Evolutionary conservation across 169 alveolate species (phyloP).

Genomic region (Theileria orientalis): DNA sequence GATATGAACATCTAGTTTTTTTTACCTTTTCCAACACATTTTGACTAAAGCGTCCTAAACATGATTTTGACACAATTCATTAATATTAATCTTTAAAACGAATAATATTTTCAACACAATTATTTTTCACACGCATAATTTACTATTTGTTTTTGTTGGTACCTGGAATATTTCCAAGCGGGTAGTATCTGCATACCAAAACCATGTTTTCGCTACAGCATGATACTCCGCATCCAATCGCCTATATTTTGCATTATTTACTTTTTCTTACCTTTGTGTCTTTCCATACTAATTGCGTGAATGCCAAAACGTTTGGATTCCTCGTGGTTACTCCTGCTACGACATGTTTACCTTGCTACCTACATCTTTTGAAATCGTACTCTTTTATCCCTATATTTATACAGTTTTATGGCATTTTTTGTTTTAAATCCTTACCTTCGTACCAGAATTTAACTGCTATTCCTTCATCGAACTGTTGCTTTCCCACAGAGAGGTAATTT

Average conservation of each 20-base stretch:
- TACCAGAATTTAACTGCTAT: conserved; percentile 60
- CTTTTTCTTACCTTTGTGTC: conserved; percentile 32
- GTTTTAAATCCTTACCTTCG: conserved; percentile 38
- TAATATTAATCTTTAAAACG: too few species aligned
- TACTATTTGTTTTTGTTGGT: not conserved
- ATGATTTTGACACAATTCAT: too few species aligned
- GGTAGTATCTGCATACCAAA: conserved; percentile 57
- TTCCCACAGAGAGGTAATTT: conserved; percentile 37
- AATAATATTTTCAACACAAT: not conserved
- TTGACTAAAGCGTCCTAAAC: conserved; percentile 30
- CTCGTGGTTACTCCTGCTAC: conserved; percentile 46
- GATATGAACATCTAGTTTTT: not conserved
- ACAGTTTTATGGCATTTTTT: not conserved
- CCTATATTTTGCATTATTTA: conserved; percentile 9
- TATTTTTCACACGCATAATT: too few species aligned
- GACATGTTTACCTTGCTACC: not conserved
- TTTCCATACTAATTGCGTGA: conserved; percentile 57
- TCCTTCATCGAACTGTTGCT: conserved; percentile 24
- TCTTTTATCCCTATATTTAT: conserved; percentile 28
- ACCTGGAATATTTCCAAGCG: conserved; percentile 67
- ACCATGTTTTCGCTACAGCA: conserved; percentile 43
- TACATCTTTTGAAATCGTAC: conserved; percentile 58
- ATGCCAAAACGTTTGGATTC: conserved; percentile 59
- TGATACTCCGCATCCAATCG: conserved; percentile 59
- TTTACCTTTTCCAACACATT: conserved; percentile 53